Evolutionary conservation across 2,329 filamentous ascomycete species (phyloP), one percentile per base, ranked within the genome.

Genomic region (Paraconiothyrium sp.): DNA sequence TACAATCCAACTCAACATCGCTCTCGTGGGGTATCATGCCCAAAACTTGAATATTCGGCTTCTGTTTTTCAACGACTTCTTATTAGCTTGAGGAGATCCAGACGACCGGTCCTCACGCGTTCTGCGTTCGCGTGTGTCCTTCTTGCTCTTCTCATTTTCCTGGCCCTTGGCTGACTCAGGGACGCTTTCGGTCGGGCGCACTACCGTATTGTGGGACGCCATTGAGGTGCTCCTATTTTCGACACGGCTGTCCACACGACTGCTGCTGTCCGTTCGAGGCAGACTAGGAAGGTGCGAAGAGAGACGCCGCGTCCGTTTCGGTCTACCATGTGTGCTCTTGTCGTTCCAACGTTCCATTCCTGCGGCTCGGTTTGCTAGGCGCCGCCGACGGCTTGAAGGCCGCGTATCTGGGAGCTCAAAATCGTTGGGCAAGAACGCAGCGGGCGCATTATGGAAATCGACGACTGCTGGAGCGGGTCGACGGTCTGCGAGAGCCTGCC

Each of bases 381-480:
- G 66, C 35, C 72, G 68, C 6, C 70, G 71, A 10, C 76, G 72
- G 43, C 70, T 69, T 10, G 63, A 62, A 6, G 71, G 66, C 20
- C 72, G 60, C 0, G 57, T 64, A 41, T 76, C 72, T 46, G 74
- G 65, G 5, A 84, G 62, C 44, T 83, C 82, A 61, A 84, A 84
- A 58, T 84, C 82, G 22, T 80, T 78, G 0, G 82, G 82, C 10
- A 84, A 66, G 59, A 84, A 84, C 6, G 81, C 80, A 47, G 80
- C 76, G 3, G 82, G 82, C 10, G 81, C 78, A 48, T 75, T 83
- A 65, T 84, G 82, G 57, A 84, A 84, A 63, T 83, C 80, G 24
- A 84, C 80, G 2, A 77, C 65, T 20, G 72, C 63, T 14, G 73
- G 75, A 5, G 67, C 69, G 16, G 70, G 71, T 48, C 70, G 72